Evolutionary conservation across 2,329 filamentous ascomycete genomes (phyloP).

Genomic region (Colletotrichum sp.): DNA sequence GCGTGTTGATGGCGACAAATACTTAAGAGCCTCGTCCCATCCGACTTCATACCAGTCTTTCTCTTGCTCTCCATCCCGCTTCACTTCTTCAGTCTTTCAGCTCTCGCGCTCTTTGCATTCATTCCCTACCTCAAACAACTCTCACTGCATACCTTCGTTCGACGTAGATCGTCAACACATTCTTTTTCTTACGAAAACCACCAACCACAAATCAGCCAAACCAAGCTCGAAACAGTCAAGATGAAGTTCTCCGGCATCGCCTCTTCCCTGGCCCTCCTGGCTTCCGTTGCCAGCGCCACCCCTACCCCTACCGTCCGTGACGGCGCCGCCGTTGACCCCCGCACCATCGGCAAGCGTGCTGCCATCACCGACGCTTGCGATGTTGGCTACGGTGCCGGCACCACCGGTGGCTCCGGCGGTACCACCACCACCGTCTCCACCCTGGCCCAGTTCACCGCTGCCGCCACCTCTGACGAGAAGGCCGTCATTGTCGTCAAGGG

Average conservation of each 20-base stretch:
- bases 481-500: conserved; percentile 47
- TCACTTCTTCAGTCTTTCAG: conserved; percentile 17
- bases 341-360: conserved; percentile 33
- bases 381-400: conserved; percentile 45
- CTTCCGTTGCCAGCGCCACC: conserved; percentile 32
- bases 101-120: conserved; percentile 15
- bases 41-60: background rate
- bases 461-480: conserved; percentile 47
- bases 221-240: conserved; percentile 2
- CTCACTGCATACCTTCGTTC: conserved; percentile 14
- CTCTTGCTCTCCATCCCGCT: conserved; percentile 12
- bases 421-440: conserved; percentile 56
- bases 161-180: conserved; percentile 22
- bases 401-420: conserved; percentile 56
- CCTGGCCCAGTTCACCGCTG: conserved; percentile 50
- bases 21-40: conserved; percentile 1
- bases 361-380: conserved; percentile 39
- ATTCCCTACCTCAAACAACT: background rate
- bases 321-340: conserved; percentile 27
- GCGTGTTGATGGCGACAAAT: background rate
- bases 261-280: conserved; percentile 28
- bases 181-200: background rate
- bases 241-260: conserved; percentile 38
- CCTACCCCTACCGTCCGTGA: conserved; percentile 33
- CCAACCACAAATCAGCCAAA: background rate